Base-by-base conservation (phyloP, 805 yeast genomes). In the Priceomyces carsonii region DNA sequence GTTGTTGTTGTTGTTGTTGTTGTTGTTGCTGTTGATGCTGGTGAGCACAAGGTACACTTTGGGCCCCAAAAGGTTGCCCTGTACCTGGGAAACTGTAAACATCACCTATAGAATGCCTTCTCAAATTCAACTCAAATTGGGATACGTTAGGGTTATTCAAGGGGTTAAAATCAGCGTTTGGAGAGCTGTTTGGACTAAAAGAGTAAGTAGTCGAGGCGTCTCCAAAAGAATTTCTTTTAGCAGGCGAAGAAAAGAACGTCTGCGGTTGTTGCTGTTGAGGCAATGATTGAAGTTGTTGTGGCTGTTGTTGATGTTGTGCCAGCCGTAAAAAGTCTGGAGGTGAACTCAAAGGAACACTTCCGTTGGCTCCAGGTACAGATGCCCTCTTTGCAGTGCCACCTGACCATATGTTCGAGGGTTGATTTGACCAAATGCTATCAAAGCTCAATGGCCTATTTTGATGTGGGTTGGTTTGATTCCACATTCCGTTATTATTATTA, bases 341-440 rank as follows among this genome's bases (percentile, higher is more conserved):
- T 5, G 37, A 27, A 15, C 22, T 28, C 8, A 27, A 21, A 10
- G 36, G 28, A 9, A 37, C 19, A 9, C 27, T 18, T 4, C 22
- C 33, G 6, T 25, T 25, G 3, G 33, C 17, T 6, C 18, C 24
- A 19, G 22, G 28, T 22, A 32, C 24, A 26, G 20, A 17, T 8
- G 19, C 32, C 27, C 14, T 27, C 13, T 28, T 32, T n/a, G 28
- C 30, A 13, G 20, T 18, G 22, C 20, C 27, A 8, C 29, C 25
- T 21, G 28, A 13, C 36, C 39, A 32, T 20, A 32, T 32, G 24
- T 29, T 33, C 2, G 41, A 26, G 6, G 28, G 18, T 17, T 33
- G 32, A 12, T 25, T 39, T 19, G 47, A 35, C 53, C 53, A 49
- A 18, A 49, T 49, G 23, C 33, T 44, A 9, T 47, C 51, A 26